Evolutionary conservation across 225 moss, liverwort and hornwort genomes (phyloP).

Genomic region (Polytrichum formosum): DNA sequence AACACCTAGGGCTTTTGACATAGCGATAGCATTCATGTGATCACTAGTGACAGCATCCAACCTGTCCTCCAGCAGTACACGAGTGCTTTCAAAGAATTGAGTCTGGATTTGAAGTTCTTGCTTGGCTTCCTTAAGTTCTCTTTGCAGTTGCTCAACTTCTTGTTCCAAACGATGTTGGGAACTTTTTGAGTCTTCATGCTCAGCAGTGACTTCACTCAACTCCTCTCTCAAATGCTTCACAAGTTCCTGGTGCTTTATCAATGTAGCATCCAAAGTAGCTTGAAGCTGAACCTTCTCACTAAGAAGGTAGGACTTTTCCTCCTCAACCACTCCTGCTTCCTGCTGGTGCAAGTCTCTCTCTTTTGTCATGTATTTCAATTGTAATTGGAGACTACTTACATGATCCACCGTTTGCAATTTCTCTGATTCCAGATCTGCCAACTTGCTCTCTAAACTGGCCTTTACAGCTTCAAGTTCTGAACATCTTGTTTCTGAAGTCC

Average conservation of each 20-base stretch:
- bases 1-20: conserved; percentile 61
- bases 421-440: conserved; percentile 66
- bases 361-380: conserved; percentile 61
- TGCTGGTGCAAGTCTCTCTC: conserved; percentile 63
- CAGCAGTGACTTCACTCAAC: conserved; percentile 46
- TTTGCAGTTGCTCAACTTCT: conserved; percentile 45
- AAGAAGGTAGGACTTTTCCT: conserved; percentile 44
- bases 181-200: conserved; percentile 41
- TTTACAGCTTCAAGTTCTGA: conserved; percentile 66
- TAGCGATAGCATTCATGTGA: conserved; percentile 55
- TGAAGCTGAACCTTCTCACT: conserved; percentile 60
- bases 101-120: conserved; percentile 48
- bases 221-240: conserved; percentile 56
- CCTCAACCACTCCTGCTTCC: conserved; percentile 52
- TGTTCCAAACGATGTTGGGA: conserved; percentile 54
- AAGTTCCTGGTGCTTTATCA: conserved; percentile 61
- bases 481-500: conserved; percentile 56
- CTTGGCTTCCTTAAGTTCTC: conserved; percentile 57
- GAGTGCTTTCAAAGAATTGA: conserved; percentile 46
- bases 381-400: conserved; percentile 66
- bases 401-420: conserved; percentile 52
- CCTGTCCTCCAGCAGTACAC: conserved; percentile 54
- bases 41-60: conserved; percentile 53
- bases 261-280: conserved; percentile 44
- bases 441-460: conserved; percentile 55